Evolutionary conservation across 495 filamentous ascomycete genomes (phyloP), one percentile per base, ranked within the genome.

Genomic region (Sordaria brevicollis): DNA sequence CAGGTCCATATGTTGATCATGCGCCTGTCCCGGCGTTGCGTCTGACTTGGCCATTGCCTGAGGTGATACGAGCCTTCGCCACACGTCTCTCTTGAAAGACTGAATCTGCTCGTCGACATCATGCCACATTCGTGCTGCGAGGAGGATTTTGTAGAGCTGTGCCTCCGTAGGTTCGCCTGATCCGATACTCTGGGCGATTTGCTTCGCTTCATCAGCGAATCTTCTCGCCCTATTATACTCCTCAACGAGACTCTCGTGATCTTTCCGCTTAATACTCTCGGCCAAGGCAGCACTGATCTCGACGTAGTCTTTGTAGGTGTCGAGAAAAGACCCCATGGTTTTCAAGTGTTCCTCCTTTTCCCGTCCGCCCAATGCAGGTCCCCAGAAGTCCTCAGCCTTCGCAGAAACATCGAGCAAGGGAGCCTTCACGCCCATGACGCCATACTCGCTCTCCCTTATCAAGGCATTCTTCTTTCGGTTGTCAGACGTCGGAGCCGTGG

Each of bases 341-440:
- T 93, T 93, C 57, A 98, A 81, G 69, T 88, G 88, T 73, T 93
- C 91, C 75, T 98, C 96, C 74, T 93, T 90, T 70, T 97, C 94
- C n/a, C 92, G 86, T 1, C 95, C 94, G 35, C 93, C 92, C 66
- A 99, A 82, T 19, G 93, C 94, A 17, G 96, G 96, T 0, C 96
- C 95, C 92, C 95, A 99, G 4, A 98, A 89, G 71, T 99, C 96
- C 76, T 99, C 93, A 0, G 94, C 94, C 76, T 97, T 98, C 65
- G 92, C 88, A 29, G 92, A 92, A 2, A 93, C 92, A 74, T 98
- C 95, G 10, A 92, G 83, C 68, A 99, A 79, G 35, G 96, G 93
- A 7, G 84, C 85, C 72, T 96, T 93, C 69, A 99, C 96, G 8
- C 93, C 94, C 75, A 89, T 86, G 67, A 97, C 90, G 35, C 96